Conservation (phyloP, 768 basidiomycete species). For the Phaffia australis region DNA sequence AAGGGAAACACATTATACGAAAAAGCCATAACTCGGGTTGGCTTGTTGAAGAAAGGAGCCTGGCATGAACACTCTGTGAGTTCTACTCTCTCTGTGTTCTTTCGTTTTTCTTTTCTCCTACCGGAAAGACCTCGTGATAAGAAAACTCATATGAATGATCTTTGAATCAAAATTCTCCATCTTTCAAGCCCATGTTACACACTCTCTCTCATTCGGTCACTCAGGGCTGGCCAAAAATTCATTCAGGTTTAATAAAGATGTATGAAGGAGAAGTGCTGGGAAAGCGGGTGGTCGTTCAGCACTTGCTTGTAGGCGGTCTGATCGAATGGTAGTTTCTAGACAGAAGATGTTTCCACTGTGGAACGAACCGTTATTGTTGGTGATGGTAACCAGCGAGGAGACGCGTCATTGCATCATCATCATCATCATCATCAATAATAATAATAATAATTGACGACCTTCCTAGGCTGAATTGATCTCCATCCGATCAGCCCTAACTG, state of each 20-base stretch:
- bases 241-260: slow-evolving; percentile 87
- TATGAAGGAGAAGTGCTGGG: slow-evolving; percentile 89
- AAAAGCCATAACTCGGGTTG: slow-evolving; percentile 54
- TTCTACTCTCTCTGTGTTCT: slow-evolving; percentile 29
- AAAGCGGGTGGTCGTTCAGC: slow-evolving; percentile 94
- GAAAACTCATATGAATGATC: slow-evolving; percentile 25
- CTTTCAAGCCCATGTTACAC: slow-evolving; percentile 56
- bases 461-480: too few species aligned
- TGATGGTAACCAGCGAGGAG: too few species aligned
- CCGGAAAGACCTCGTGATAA: slow-evolving; percentile 25
- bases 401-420: too few species aligned
- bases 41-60: slow-evolving; percentile 66
- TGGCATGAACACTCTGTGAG: slow-evolving; percentile 71
- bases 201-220: slow-evolving; percentile 77
- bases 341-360: background rate
- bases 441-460: too few species aligned
- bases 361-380: too few species aligned
- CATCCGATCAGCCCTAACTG: too few species aligned
- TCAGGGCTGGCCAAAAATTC: slow-evolving; percentile 74
- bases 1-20: slow-evolving; percentile 49
- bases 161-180: background rate
- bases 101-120: slow-evolving; percentile 28
- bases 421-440: too few species aligned
- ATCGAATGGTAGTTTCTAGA: slow-evolving; percentile 37
- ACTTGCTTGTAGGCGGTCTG: slow-evolving; percentile 72